Evolutionary conservation across 1,139 yeast species (phyloP).

Genomic region (Yamadazyma diddensiae): DNA sequence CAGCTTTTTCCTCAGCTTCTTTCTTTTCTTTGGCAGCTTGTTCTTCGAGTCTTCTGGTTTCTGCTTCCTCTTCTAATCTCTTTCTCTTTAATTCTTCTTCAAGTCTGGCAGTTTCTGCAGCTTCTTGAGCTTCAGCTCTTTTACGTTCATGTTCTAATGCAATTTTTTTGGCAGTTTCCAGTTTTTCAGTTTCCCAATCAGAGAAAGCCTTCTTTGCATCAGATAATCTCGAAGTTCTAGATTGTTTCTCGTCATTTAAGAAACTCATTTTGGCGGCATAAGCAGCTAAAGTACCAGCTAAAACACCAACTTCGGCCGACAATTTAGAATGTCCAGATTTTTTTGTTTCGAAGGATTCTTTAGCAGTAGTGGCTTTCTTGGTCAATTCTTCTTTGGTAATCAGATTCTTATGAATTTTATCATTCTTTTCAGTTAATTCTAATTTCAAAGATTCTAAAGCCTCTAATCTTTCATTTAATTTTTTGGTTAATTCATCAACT

Average conservation of each 20-base stretch:
- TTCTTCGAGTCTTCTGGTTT: slow-evolving; percentile 27
- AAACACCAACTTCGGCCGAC: slow-evolving; percentile 43
- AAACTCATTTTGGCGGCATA: slow-evolving; percentile 43
- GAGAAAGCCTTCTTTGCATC: slow-evolving; percentile 41
- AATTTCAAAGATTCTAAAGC: slow-evolving; percentile 41
- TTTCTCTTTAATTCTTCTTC: slow-evolving; percentile 46
- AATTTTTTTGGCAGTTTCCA: slow-evolving; percentile 34
- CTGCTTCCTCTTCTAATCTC: slow-evolving; percentile 35
- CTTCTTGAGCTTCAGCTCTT: slow-evolving; percentile 47
- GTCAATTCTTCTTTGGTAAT: slow-evolving; percentile 43
- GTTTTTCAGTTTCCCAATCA: slow-evolving; percentile 46
- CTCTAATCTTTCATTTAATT: slow-evolving; percentile 38
- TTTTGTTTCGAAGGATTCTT: slow-evolving; percentile 36
- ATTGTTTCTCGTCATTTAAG: slow-evolving; percentile 38
- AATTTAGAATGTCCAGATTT: slow-evolving; percentile 35
- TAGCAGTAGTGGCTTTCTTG: slow-evolving; percentile 30
- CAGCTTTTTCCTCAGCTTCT: slow-evolving; percentile 20
- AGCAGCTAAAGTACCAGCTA: slow-evolving; percentile 42
- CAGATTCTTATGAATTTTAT: slow-evolving; percentile 32
- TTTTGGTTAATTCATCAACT: slow-evolving; percentile 41
- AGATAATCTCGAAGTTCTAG: slow-evolving; percentile 33
- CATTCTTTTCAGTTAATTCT: slow-evolving; percentile 39
- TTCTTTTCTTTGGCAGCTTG: slow-evolving; percentile 25
- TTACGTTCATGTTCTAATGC: slow-evolving; percentile 45
- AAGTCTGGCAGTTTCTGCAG: slow-evolving; percentile 43